Evolutionary conservation across 2,329 filamentous ascomycete genomes (phyloP), one percentile per base, ranked within the genome.

Genomic region (Pestalotiopsis sp.): DNA sequence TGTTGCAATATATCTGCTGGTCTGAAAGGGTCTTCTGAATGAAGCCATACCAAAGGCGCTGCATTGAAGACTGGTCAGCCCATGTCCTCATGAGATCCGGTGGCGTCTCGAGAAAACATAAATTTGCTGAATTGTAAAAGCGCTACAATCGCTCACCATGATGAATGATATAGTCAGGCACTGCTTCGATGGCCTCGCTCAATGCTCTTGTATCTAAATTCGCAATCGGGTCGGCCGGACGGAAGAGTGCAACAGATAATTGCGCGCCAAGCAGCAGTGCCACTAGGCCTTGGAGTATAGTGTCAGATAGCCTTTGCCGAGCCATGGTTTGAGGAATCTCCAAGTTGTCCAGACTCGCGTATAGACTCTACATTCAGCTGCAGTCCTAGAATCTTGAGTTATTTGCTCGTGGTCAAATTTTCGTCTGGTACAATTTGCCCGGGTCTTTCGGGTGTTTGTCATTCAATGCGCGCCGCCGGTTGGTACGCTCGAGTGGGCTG

Each of bases 1-100:
- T 65, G 62, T 36, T 65, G 62, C 13, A 65, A 23, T 56, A 65
- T 49, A 39, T 65, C 62, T 65, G 62, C 17, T 20, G 62, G 62
- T 31, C 62, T 17, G 62, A 65, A 65, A 17, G 41, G 62, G n/a
- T 65, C 62, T 45, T 65, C 39, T 20, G 62, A 65, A 23, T 65
- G 62, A n/a, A 65, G 62, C 41, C 62, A 39, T 17, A 65, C 62
- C 14, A 65, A 23, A 12, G 62, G 38, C 7, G 62, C 62, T 65
- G 14, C 5, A 23, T 38, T 65, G 39, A 45, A 27, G 41, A 14
- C 27, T 23, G 23, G 23, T 31, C 12, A 49, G 23, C 23, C 17
- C 11, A 52, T 59, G 23, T 4, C 57, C 23, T 5, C 9, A 36
- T 14, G 9, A 13, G 20, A 36, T 27, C 9, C 13, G 1, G 14